These are phyloP conservation scores for Gyromitra esculenta DNA, from an alignment of 2,329 filamentous ascomycete genomes.

Conservation along the genomic window DNA sequence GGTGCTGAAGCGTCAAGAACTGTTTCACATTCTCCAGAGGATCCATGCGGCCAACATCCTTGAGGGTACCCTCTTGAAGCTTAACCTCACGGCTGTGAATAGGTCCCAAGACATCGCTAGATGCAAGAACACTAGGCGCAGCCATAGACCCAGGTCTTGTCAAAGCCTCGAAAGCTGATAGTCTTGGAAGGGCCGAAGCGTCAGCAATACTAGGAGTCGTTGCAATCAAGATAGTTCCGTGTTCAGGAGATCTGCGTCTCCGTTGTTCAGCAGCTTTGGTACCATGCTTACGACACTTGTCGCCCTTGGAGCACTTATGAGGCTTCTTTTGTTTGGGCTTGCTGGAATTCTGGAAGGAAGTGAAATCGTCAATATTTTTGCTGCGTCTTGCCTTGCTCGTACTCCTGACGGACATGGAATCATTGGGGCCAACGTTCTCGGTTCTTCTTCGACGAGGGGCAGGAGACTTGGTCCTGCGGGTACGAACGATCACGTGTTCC, in stretches of 20 bases:
- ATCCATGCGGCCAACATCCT: slow-evolving; percentile 75
- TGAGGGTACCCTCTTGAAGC: slow-evolving; percentile 78
- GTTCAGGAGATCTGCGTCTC: slow-evolving; percentile 60
- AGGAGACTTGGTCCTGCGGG: slow-evolving; percentile 36
- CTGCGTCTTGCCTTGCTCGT: slow-evolving; percentile 37
- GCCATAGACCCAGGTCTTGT: slow-evolving; percentile 77
- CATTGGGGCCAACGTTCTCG: slow-evolving; percentile 32
- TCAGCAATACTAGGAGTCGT: slow-evolving; percentile 81
- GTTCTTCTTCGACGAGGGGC: slow-evolving; percentile 29
- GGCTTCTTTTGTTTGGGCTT: slow-evolving; percentile 65
- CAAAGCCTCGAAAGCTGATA: slow-evolving; percentile 64
- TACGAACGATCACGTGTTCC: slow-evolving; percentile 35
- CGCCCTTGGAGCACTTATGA: slow-evolving; percentile 85
- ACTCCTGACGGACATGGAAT: slow-evolving; percentile 46
- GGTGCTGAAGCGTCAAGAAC: slow-evolving; percentile 85
- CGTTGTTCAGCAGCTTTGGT: slow-evolving; percentile 21
- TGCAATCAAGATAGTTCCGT: slow-evolving; percentile 77
- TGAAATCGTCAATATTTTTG: slow-evolving; percentile 50
- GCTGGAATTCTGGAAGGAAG: slow-evolving; percentile 37
- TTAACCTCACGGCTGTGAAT: slow-evolving; percentile 64
- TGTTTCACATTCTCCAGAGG: slow-evolving; percentile 93
- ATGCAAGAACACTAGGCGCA: slow-evolving; percentile 84
- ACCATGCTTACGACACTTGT: slow-evolving; percentile 79
- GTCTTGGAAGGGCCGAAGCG: slow-evolving; percentile 63
- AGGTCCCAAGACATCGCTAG: slow-evolving; percentile 86